Percentiles rank a stretch among this genome's conserved stretches.
Evolutionary conservation across 768 basidiomycete genomes (phyloP).

Genomic region (Nevesoporus exiguus): DNA sequence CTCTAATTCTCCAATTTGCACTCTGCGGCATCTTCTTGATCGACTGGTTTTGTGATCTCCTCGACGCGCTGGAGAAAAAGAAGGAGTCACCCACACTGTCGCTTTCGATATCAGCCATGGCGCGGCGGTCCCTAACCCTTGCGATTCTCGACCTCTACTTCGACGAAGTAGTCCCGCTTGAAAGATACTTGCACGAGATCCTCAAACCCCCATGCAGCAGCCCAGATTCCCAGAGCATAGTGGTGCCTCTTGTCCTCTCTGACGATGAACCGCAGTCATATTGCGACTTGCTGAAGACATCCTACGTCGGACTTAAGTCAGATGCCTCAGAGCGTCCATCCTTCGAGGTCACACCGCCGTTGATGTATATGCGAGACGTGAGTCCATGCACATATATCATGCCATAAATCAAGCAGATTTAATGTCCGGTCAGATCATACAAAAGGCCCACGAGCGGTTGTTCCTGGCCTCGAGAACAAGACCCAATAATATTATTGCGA

Average conservation of each 20-base stretch:
- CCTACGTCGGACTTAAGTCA: slow-evolving; percentile 44
- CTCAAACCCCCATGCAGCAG: slow-evolving; percentile 19
- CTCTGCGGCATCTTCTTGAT: background rate
- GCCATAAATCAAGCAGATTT: background rate
- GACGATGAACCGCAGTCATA: slow-evolving; percentile 31
- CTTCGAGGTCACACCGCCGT: slow-evolving; percentile 35
- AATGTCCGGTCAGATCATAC: slow-evolving; percentile 46
- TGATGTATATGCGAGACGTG: slow-evolving; percentile 56
- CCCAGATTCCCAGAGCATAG: slow-evolving; percentile 12
- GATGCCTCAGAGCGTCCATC: slow-evolving; percentile 17
- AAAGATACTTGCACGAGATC: slow-evolving; percentile 39
- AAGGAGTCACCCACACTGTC: background rate
- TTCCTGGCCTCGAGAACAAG: slow-evolving; percentile 38
- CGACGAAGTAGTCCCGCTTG: slow-evolving; percentile 36
- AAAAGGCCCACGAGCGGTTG: slow-evolving; percentile 55
- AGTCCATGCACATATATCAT: slow-evolving; percentile 10
- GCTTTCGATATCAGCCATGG: slow-evolving; percentile 1
- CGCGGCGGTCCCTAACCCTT: slow-evolving; percentile 19
- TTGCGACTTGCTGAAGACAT: slow-evolving; percentile 38
- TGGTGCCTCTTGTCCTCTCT: background rate
- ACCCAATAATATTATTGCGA: slow-evolving; percentile 57
- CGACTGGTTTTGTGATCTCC: background rate
- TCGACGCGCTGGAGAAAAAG: background rate
- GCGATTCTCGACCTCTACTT: slow-evolving; percentile 45
- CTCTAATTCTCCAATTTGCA: no score